A percentile compares a stretch with the other conserved stretches of the same genome.
Conservation (phyloP, 2,329 filamentous ascomycete genomes). For the Calonectria montana region DNA sequence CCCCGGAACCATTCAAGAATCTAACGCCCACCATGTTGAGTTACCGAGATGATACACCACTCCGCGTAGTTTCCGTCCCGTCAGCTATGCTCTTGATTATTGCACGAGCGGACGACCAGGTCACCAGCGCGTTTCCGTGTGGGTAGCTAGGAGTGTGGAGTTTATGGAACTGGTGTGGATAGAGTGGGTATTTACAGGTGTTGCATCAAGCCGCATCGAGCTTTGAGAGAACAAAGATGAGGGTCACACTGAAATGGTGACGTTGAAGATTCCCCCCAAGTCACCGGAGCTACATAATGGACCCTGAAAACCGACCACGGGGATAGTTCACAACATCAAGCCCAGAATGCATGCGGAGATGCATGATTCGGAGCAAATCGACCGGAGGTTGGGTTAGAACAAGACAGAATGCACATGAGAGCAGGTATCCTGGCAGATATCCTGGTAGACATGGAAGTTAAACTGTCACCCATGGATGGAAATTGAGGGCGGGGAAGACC, state of each 20-base stretch:
- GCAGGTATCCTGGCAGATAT: conserved; percentile 19
- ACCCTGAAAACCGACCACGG: conserved; percentile 11
- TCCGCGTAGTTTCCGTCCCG: neutral
- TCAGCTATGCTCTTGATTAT: neutral
- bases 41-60: neutral
- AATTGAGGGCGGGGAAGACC: conserved; percentile 26
- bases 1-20: neutral
- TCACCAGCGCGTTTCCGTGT: neutral
- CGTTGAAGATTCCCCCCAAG: neutral
- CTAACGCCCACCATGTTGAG: neutral
- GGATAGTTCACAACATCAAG: neutral
- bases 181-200: neutral
- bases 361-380: conserved; percentile 39
- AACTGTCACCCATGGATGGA: conserved; percentile 27
- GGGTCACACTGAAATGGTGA: neutral
- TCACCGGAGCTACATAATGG: conserved; percentile 7
- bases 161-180: neutral
- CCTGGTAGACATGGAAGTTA: conserved; percentile 31
- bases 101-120: neutral
- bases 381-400: conserved; percentile 26
- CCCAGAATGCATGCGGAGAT: neutral
- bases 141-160: neutral
- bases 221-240: neutral
- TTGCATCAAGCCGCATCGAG: conserved; percentile 6
- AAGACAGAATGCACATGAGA: conserved; percentile 6